Evolutionary conservation across 2,329 filamentous ascomycete genomes (phyloP), one percentile per base, ranked within the genome.

Genomic region (Aspergillus viridinutans): DNA sequence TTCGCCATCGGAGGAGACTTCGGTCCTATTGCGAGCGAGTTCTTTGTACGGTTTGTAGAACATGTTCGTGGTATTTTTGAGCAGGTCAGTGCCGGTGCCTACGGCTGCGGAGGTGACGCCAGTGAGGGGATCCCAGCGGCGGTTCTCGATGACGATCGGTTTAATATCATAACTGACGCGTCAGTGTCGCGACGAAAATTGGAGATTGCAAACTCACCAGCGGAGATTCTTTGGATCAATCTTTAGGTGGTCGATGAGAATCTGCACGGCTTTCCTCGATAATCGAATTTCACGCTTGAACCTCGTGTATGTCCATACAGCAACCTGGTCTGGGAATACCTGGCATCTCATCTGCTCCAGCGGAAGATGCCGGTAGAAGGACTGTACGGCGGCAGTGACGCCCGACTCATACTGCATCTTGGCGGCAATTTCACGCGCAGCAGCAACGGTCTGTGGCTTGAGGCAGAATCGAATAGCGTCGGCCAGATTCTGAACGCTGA

Each of bases 381-480:
- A 76, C 40, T 74, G 67, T 3, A 76, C 79, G 1, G 78, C 79
- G 2, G 66, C 59, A 12, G 73, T 58, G 8, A 73, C 74, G 1
- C 79, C 79, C 1, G 67, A 67, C 58, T 82, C 80, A 3, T 58
- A 55, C 12, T 70, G 68, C 67, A 82, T 81, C 32, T 69, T 76
- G 1, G 26, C 21, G 5, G 28, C 65, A 12, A 82, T 68, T 1
- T 69, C 67, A 3, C 68, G 61, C 0, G 79, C 80, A 4, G 71
- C 68, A 4, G 63, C 61, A 9, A 66, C 62, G 9, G 72, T 74
- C 43, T 75, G 68, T 0, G 72, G 67, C 3, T 69, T 74, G 0
- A 81, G 68, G 52, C 76, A 79, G 53, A 71, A 76, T 4, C 60
- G 64, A 45, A 83, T 83, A 4, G 78, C 79, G 1, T 73, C 72